Evolutionary conservation across 257 asterid species (phyloP), one percentile per base, ranked within the genome.

Genomic region (Leptodermis oblonga): DNA sequence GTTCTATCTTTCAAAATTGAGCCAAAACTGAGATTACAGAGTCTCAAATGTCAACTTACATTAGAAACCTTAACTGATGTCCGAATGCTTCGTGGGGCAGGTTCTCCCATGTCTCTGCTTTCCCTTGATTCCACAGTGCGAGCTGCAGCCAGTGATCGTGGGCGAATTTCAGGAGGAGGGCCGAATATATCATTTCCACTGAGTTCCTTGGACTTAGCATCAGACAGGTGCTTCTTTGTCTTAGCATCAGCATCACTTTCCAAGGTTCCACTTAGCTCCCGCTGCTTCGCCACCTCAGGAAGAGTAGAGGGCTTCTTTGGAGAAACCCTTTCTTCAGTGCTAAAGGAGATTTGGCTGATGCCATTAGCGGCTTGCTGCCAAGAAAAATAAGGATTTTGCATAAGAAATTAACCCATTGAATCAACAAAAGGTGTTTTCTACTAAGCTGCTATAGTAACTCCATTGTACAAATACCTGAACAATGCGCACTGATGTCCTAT

Each of bases 21-120:
- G 62, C 28, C 6, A 9, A 22, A 55, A 22, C 53, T 31, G 48
- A 43, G n/a, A 46, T n/a, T 51, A 25, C 14, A n/a, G 56, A 68
- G 58, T 62, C 36, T 43, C 30, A 53, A 20, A 70, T 62, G 58
- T 58, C 13, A 45, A 82, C 97, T 88, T 83, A 92, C 98, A 62
- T 92, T 90, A 66, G 98, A 92, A 63, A 92, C 93, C 83, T 62
- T 88, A 72, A 90, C 97, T 64, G 98, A 92, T 60, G 98, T 92
- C 17, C 98, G 96, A 28, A 88, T 59, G 68, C 56, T 71, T 70
- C 97, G 88, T 37, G 88, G 96, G 43, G 90, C 90, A 59, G 96
- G 93, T 80, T 90, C 95, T 15, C 77, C 86, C 90, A 86, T 79
- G 67, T 82, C 92, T 31, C 73, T 88, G 85, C 59, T 83, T 73